Base-by-base conservation (phyloP, 2,329 filamentous ascomycete species). In the Clonostachys solani region DNA sequence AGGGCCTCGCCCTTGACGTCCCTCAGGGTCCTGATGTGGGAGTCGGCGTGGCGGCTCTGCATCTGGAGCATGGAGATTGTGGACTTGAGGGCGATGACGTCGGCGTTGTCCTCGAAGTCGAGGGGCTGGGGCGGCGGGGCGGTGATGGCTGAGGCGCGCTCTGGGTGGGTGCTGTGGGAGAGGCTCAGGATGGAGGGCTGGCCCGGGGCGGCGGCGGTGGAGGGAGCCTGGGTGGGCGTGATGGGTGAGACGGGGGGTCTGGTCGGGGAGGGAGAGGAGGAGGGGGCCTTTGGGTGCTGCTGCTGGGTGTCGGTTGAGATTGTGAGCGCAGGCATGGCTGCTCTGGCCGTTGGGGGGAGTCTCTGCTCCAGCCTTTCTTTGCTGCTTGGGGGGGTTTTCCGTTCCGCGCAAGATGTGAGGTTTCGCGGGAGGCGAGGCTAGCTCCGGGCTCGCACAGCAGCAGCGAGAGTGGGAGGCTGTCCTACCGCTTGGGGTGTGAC, bases 21-120 rank as follows among this genome's bases (percentile, higher is more conserved):
- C 54, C 84, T 80, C 34, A 96, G 74, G 1, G 78, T 71, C 55
- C 80, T 78, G 45, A 96, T 84, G 67, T 96, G 92, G 42, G 80
- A 78, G 44, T 83, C 73, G 38, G 89, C 89, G 62, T 87, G 87
- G 59, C 85, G 83, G 53, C 84, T 84, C 71, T 97, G 92, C 54
- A 95, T 77, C 68, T 95, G 90, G 42, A 97, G 74, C 45, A 96
- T 84, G 9, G 89, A 86, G 50, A 96, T 90, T 42, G 92, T 89
- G 23, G 87, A 89, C 54, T 86, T 84, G 50, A 96, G 77, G 6
- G 92, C 92, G 50, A 96, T 86, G 19, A 87, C 90, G 71, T 97
- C 92, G 8, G 89, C 84, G 60, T 95, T 95, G 47, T 69, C 66
- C 53, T 79, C 74, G 50, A 84, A 81, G 55, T 78, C 73, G 49